A percentile compares a stretch with the other conserved stretches of the same genome.
Conservation (phyloP, 306 rosid species). For the Cotoneaster glaucophyllus region DNA sequence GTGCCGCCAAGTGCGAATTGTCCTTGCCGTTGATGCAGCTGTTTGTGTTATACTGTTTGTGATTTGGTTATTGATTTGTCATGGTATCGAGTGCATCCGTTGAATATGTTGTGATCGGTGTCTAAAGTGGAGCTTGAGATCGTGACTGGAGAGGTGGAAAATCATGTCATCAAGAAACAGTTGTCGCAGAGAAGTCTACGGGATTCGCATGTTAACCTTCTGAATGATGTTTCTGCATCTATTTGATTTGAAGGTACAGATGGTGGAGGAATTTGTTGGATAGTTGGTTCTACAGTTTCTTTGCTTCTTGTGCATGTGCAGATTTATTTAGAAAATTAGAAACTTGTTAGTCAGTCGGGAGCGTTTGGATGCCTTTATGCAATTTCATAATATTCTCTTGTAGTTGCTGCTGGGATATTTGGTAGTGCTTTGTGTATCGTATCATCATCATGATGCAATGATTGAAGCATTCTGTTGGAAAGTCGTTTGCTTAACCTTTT, state of each 20-base stretch:
- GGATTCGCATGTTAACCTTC: neutral
- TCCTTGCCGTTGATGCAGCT: conserved; percentile 81
- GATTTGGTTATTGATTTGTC: conserved; percentile 66
- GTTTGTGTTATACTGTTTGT: conserved; percentile 55
- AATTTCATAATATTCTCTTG: neutral
- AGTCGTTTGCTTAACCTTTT: neutral
- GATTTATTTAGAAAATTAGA: neutral
- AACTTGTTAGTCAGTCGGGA: neutral
- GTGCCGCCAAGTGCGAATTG: conserved; percentile 87
- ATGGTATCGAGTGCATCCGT: conserved; percentile 54
- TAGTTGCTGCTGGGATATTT: neutral
- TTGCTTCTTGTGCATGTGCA: neutral
- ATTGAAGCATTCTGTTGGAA: neutral
- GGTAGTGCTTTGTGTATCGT: neutral
- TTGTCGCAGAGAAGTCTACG: neutral
- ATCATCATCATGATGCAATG: neutral
- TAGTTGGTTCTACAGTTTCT: conserved; percentile 1
- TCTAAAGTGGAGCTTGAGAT: neutral
- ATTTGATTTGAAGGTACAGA: neutral
- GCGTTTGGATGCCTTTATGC: neutral
- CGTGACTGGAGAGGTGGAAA: neutral
- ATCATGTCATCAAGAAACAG: neutral
- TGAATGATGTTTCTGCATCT: neutral
- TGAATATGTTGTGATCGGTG: conserved; percentile 18
- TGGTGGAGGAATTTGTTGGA: neutral